Base-by-base conservation (phyloP, 371 early-diverging fungal genomes). In the Nematocida displodere region DNA sequence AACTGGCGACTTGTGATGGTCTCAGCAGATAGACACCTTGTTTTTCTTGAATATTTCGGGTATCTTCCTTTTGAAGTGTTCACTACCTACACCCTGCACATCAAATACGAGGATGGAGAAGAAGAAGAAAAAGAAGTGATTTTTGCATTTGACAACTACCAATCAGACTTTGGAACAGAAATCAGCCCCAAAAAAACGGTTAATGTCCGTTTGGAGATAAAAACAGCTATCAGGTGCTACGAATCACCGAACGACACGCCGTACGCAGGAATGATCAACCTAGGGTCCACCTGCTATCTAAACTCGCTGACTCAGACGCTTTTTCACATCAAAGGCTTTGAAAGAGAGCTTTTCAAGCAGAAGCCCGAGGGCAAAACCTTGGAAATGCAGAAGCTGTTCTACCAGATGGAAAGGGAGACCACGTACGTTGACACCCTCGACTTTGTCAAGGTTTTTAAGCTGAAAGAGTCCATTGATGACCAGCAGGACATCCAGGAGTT, bases 221-320 rank as follows among this genome's bases (percentile, higher is more conserved):
- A 49, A 20, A 49, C 61, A 11, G 56, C 75, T 31, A 24, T 33
- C 26, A 13, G 75, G 59, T 58, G 75, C 36, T 79, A 79, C 46
- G 62, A 79, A 33, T 28, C 77, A 0, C 55, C 64, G 31, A 54
- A 46, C 42, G 61, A 59, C 24, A 93, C 94, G 11, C 94, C 95
- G 8, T 90, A 86, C 80, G 90, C 94, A 26, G 99, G 97, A 0
- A 83, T 98, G 65, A 88, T 88, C 62, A 97, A 97, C 82, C 93
- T 95, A 81, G 99, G 97, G 11, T 97, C 97, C 0, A 97, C 99
- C 0, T 95, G 99, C 85, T 98, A 98, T 82, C 91, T 96, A 91
- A 97, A 96, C 86, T 92, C 95, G 48, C 86, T 97, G 15, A 87
- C 97, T 36, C 99, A 98, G 83, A 91, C 94, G 2, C 86, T 97